phyloP scores from a whole-genome alignment of 169 alveolate species.

The Neospora caninum region DNA sequence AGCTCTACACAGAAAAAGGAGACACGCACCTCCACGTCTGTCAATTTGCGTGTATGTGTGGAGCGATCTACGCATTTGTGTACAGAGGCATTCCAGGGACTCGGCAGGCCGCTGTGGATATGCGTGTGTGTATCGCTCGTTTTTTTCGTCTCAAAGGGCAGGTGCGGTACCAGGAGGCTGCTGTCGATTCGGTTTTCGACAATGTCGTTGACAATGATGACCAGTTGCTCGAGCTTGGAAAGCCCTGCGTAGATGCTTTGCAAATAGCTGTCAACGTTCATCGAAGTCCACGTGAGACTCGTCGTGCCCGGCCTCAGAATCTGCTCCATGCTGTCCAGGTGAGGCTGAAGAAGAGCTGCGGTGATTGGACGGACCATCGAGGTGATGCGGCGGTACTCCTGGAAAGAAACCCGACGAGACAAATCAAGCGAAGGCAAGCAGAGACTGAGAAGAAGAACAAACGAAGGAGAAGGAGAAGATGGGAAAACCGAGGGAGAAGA shows the following conservation, averaged over 20 bases:
- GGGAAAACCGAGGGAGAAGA: neutral
- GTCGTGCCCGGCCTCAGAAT: slow-evolving; percentile 91
- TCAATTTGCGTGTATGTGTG: no score
- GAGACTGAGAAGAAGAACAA: neutral
- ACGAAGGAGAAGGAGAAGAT: neutral
- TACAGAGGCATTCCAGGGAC: no score
- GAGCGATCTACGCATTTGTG: no score
- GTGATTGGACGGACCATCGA: slow-evolving; percentile 90
- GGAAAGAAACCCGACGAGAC: slow-evolving; percentile 68
- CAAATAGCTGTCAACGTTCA: slow-evolving; percentile 92
- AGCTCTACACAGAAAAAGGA: no score
- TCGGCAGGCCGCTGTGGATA: no score
- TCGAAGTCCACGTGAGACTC: slow-evolving; percentile 92
- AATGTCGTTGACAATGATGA: slow-evolving; percentile 91
- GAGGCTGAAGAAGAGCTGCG: slow-evolving; percentile 88
- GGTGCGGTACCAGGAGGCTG: slow-evolving; percentile 82
- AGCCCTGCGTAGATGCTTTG: slow-evolving; percentile 88
- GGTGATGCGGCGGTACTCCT: slow-evolving; percentile 93
- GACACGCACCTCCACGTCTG: no score
- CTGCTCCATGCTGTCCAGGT: slow-evolving; percentile 88
- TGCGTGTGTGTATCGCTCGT: no score
- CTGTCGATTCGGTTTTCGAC: slow-evolving; percentile 94
- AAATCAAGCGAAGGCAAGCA: neutral
- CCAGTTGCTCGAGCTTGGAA: slow-evolving; percentile 89
- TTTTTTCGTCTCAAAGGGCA: no score